Evolutionary conservation across 441 rosid species (phyloP), one percentile per base, ranked within the genome.

Genomic region (Jatropha multifida): DNA sequence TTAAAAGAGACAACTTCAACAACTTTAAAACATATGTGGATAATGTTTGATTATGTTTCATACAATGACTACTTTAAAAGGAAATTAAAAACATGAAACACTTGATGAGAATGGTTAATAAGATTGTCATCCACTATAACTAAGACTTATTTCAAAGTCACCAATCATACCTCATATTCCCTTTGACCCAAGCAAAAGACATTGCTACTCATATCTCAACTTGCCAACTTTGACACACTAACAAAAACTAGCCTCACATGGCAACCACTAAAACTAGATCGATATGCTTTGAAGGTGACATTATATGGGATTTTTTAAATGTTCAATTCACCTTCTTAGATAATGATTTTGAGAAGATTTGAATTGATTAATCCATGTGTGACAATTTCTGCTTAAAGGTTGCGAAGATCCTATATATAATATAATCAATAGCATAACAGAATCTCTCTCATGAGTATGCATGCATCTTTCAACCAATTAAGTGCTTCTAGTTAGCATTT

Each of bases 111-210:
- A 14, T 42, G 23, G 23, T 23, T 23, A 54, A 20, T 4, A n/a
- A 63, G 42, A 70, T 75, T 69, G 59, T 56, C 83, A 73, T 48
- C 82, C 70, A 65, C 81, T 66, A 18, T 17, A 74, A 49, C 67
- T 8, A 41, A 54, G 38, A 67, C 44, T 79, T 48, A 37, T 62
- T 59, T 61, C 60, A 76, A 63, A 59, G 72, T 69, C 69, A 52
- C 72, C 77, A 81, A 81, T 75, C 4, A 63, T 75, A 23, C 65
- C 72, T 79, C 78, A 12, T 68, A 62, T 77, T 74, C 72, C 79
- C 73, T 74, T 77, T 79, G 79, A 72, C 69, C 73, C 74, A 40
- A 56, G 38, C 52, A 63, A 14, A 67, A 63, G 12, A 74, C 4
- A 15, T 23, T 12, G 11, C 32, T 12, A 23, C 41, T 38, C 60